Evolutionary conservation across 805 yeast species (phyloP), one percentile per base, ranked within the genome.

Genomic region (Starmerella vaccinii): DNA sequence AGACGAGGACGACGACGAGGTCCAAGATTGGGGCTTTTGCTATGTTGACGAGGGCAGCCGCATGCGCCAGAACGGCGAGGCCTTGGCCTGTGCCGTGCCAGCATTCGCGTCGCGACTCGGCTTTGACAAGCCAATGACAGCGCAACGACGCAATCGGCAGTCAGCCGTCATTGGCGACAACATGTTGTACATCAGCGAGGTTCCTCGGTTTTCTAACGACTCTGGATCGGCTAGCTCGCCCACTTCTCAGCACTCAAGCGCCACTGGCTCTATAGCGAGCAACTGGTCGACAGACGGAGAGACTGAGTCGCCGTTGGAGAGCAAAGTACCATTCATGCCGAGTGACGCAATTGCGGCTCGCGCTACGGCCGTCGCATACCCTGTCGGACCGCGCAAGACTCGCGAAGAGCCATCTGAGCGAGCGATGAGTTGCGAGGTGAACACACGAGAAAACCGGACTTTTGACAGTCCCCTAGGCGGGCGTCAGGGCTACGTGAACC

Each of bases 81-180:
- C 22, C 9, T 10, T n/a, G 16, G 21, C 27, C 18, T 16, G 9
- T 7, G 19, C 38, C 15, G 15, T 5, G 18, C 38, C 38, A 10
- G 22, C 22, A 9, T 38, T 22, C 22, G 27, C 41, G 15, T 38
- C 41, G 16, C 16, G 41, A 18, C 41, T 23, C 16, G 45, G 23
- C 34, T 41, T 41, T n/a, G 16, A 26, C n/a, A 18, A 26, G n/a
- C 45, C 34, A 9, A 27, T 41, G 34, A 41, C 45, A 10, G 16
- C 35, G 13, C 5, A 29, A 21, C 22, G 23, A 19, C 37, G 46
- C 19, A 49, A 52, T 27, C 50, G 56, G 15, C 47, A 44, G n/a
- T 49, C 53, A 10, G 51, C 56, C 21, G 41, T 53, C 18, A 53
- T 53, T 13, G 56, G 56, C 10, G 49, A 50, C 38, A 40, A 47